A percentile compares a stretch with the other conserved stretches of the same genome.
Conservation (phyloP, 1,284 basidiomycete species). For the Pholiota adiposa region DNA sequence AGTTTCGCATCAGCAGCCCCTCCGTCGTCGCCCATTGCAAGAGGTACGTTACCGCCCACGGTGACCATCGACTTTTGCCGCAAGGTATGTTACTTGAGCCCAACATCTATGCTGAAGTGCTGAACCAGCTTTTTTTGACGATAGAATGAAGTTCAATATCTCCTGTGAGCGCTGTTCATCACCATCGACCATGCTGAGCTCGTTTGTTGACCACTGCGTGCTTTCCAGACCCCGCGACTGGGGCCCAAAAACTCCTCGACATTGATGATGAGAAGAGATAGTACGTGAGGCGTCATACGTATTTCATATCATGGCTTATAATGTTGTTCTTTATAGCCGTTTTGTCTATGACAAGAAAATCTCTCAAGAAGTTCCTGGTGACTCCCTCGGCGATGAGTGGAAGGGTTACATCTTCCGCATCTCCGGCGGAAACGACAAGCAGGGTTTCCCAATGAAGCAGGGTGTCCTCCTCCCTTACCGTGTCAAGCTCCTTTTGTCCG, state of each 20-base stretch:
- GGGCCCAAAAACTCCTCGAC: constrained; percentile 96
- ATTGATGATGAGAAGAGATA: constrained; percentile 91
- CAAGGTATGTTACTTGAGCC: constrained; percentile 28
- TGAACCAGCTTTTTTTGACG: constrained; percentile 14
- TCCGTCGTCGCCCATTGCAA: constrained; percentile 31
- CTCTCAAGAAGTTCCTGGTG: constrained; percentile 92
- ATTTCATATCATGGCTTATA: neutral
- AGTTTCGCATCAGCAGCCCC: constrained; percentile 28
- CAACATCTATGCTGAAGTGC: constrained; percentile 8
- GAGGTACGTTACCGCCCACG: constrained; percentile 34
- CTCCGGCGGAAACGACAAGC: constrained; percentile 96
- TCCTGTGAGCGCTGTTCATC: constrained; percentile 69
- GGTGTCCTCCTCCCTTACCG: constrained; percentile 96
- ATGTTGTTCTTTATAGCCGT: constrained; percentile 57
- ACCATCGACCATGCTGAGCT: constrained; percentile 4
- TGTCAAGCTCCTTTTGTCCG: constrained; percentile 91
- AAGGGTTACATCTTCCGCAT: constrained; percentile 98
- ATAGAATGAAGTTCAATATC: constrained; percentile 94
- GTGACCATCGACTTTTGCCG: constrained; percentile 32
- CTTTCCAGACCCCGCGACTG: constrained; percentile 84
- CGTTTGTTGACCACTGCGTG: constrained; percentile 24
- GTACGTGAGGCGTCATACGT: constrained; percentile 49
- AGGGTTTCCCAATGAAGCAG: constrained; percentile 99
- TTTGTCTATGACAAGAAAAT: constrained; percentile 98
- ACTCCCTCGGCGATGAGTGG: constrained; percentile 94